Percentiles rank a stretch among this genome's conserved stretches.
phyloP scores from a whole-genome alignment of 352 stramenopile species.

The Thraustotheca clavata region DNA sequence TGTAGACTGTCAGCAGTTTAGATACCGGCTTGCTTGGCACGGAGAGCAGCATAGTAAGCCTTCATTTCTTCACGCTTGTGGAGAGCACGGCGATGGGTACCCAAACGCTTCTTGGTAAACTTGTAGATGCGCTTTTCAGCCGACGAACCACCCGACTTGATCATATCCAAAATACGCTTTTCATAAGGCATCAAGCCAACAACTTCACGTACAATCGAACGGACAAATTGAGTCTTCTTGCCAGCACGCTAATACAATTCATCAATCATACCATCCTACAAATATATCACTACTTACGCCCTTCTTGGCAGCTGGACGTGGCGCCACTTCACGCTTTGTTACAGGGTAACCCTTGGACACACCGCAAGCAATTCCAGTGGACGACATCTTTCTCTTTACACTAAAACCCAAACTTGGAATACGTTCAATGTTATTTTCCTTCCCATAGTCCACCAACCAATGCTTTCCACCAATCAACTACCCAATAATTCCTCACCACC shows the following conservation, averaged over 20 bases:
- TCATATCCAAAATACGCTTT: constrained; percentile 99
- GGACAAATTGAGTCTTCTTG: constrained; percentile 94
- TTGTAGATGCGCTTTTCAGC: constrained; percentile 99
- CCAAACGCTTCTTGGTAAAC: constrained; percentile 97
- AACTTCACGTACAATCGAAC: constrained; percentile 96
- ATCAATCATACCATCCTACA: neutral
- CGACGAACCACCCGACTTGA: constrained; percentile 96
- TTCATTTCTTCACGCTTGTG: constrained; percentile 99
- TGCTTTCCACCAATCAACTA: constrained; percentile 23
- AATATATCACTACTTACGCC: constrained; percentile 65
- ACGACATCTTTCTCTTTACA: constrained; percentile 50
- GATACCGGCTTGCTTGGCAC: constrained; percentile 87
- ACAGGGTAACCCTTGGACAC: constrained; percentile 90
- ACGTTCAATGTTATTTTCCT: neutral
- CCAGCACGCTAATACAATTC: constrained; percentile 47
- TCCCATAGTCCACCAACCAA: constrained; percentile 15
- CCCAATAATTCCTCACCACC: too few relatives aligned
- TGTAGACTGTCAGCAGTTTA: constrained; percentile 7
- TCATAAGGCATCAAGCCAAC: constrained; percentile 98
- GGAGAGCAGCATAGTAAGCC: constrained; percentile 93
- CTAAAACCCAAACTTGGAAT: constrained; percentile 22
- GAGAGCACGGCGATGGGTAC: constrained; percentile 96
- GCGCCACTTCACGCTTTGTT: constrained; percentile 86
- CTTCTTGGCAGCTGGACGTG: constrained; percentile 78
- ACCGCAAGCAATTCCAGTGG: constrained; percentile 87